Evolutionary conservation across 306 rosid species (phyloP).

Genomic region (Citrullus amarus): DNA sequence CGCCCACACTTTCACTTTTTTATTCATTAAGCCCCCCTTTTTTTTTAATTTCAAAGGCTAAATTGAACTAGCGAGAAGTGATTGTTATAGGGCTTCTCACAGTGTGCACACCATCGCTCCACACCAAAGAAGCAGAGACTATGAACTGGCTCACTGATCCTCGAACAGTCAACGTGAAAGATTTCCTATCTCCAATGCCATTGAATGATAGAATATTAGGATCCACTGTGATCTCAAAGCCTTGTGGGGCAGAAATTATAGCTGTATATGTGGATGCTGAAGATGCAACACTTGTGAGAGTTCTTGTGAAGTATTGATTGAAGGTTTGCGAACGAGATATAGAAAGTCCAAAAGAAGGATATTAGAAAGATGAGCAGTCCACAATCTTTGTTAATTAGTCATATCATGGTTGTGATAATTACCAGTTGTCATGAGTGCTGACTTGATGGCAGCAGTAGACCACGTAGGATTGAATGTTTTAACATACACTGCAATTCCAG

Average conservation of each 20-base stretch:
- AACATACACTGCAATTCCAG: neutral
- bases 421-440: neutral
- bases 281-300: slow-evolving; percentile 21
- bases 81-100: neutral
- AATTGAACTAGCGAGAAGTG: neutral
- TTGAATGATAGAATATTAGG: neutral
- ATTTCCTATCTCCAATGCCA: neutral
- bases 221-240: neutral
- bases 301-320: slow-evolving; percentile 13
- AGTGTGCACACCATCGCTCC: neutral
- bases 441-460: neutral
- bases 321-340: neutral
- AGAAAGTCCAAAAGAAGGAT: slow-evolving; percentile 24
- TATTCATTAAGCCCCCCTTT: neutral
- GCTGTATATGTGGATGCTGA: neutral
- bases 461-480: neutral
- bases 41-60: neutral
- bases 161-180: neutral
- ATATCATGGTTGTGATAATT: neutral
- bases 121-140: neutral
- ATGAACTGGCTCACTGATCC: neutral
- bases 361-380: too few species aligned
- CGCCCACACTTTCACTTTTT: neutral
- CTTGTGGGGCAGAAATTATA: neutral
- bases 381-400: too few species aligned